Evolutionary conservation across 305 asterid genomes (phyloP).

Genomic region (Euphrasia arctica): DNA sequence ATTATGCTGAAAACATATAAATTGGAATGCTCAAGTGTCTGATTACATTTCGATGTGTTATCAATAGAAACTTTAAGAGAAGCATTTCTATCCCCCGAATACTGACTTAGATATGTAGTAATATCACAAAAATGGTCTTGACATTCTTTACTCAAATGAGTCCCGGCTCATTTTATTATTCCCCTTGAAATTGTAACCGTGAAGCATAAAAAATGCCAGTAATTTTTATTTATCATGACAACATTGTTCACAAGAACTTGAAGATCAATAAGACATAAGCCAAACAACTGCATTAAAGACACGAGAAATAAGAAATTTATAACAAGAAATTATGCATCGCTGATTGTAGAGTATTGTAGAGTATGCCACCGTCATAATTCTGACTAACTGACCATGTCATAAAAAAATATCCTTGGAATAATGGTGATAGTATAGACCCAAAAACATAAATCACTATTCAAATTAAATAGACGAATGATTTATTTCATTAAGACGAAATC

Average conservation of each 20-base stretch:
- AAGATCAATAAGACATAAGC: constrained; percentile 2
- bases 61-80: background rate
- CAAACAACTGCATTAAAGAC: background rate
- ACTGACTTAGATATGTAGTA: background rate
- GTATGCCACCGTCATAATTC: background rate
- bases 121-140: background rate
- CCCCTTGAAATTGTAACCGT: background rate
- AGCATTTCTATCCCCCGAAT: background rate
- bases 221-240: background rate
- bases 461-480: background rate
- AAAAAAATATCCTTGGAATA: background rate
- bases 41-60: background rate
- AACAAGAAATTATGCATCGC: background rate
- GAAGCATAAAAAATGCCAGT: background rate
- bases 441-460: background rate
- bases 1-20: constrained; percentile 11
- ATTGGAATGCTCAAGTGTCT: constrained; percentile 10
- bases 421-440: too few relatives aligned
- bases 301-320: background rate
- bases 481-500: background rate
- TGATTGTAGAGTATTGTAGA: background rate
- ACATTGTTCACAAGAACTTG: background rate
- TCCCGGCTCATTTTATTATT: background rate
- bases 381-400: constrained; percentile 3
- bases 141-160: background rate